Evolutionary conservation across 2,329 filamentous ascomycete genomes (phyloP), one percentile per base, ranked within the genome.

Genomic region (Exophiala dermatitidis): DNA sequence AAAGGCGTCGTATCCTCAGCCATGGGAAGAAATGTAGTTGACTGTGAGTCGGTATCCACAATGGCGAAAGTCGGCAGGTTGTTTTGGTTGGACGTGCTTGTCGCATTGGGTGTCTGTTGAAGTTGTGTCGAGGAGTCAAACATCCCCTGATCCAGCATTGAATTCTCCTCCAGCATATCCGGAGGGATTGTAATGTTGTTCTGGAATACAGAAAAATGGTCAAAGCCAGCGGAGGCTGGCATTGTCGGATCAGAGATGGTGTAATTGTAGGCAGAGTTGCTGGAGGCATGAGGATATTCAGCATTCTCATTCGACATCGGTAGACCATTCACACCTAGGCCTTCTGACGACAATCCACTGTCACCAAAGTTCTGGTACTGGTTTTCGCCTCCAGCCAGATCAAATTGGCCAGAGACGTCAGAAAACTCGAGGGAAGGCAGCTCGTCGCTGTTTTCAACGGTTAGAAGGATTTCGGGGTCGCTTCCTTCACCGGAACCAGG

Each of bases 11-110:
- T 9, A 19, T 19, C 19, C 4, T 30, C 40, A 33, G 50, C 6
- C 36, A 32, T 9, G 38, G 56, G 30, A 5, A 45, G 7, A 29
- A 48, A 31, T 7, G 42, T 32, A 8, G 44, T 29, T 32, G 50
- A 12, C 41, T 19, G 19, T 19, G 38, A 28, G 38, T 59, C 56
- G 9, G 30, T 37, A 12, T 59, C 56, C 32, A 56, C 53, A 10
- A 56, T 30, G 38, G 53, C 53, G 33, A 59, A 56, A 4, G 37
- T 50, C 38, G 53, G 53, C 5, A 45, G 42, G 12, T 37, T 43
- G 12, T 48, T 45, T 29, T 56, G 40, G 36, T 32, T 41, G 28
- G 50, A 33, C 32, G 47, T 28, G 10, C 36, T 34, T 19, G 54
- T 8, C 2, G 29, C 34, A 28, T 55, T 50, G 4, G 49, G 9